Base-by-base conservation (phyloP, 768 basidiomycete genomes). In the Russula vinacea region DNA sequence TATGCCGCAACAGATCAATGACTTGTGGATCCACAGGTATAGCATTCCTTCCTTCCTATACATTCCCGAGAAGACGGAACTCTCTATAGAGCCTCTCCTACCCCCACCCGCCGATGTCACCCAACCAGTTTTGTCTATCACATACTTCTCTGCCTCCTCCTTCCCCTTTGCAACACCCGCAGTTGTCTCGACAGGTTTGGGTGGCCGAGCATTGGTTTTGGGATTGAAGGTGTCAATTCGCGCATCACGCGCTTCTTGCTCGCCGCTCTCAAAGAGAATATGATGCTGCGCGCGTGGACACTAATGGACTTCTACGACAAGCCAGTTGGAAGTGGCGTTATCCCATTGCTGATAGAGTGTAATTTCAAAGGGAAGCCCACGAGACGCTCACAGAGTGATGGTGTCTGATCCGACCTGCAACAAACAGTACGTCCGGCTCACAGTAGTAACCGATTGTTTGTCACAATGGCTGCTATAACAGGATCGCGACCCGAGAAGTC, bases 151-250 rank as follows among this genome's bases (percentile, higher is more conserved):
- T 32, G 94, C 92, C 0, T 78, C 90, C 0, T 85, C 85, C 9
- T 81, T 94, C 73, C 94, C 94, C 1, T 77, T 94, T 16, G 90
- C 92, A 0, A 76, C 89, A 24, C 95, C 94, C 8, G 80, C 88
- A 5, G 76, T 80, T 11, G 78, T 96, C 26, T 91, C 95, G 5
- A 83, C 82, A 68, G 94, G 94, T 85, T 92, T 70, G 92, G 93
- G 16, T 93, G 87, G 86, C 91, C 92, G 0, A 76, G 79, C 42
- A 78, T 81, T 75, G 87, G 88, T 2, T 70, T 94, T 8, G 94
- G 94, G 5, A 78, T 94, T n/a, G 86, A 91, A 71, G 94, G 94
- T 2, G 86, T 94, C 45, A 98, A 98, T 71, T 79, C 78, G 26
- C 80, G 87, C n/a, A 76, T 92, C 3, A 86, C 82, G 3, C 76